Evolutionary conservation across 2,329 filamentous ascomycete genomes (phyloP).

Genomic region (Xylaria sp.): DNA sequence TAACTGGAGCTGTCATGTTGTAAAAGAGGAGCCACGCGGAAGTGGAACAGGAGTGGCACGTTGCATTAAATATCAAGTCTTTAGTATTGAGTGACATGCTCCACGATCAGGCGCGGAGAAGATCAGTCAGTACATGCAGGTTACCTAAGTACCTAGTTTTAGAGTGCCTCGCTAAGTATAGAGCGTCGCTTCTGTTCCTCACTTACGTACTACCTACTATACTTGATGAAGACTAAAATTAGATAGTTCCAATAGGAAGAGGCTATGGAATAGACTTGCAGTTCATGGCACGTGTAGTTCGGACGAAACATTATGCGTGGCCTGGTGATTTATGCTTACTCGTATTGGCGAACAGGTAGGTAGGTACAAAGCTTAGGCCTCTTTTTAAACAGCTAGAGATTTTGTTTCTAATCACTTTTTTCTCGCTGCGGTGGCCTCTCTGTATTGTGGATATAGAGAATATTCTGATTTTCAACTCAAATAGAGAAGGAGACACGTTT

Average conservation of each 20-base stretch:
- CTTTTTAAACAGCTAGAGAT: not conserved
- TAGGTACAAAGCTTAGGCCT: not conserved
- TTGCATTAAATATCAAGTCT: conserved; percentile 14
- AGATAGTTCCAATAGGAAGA: conserved; percentile 11
- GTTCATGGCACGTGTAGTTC: not conserved
- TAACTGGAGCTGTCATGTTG: not conserved
- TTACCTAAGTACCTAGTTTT: not conserved
- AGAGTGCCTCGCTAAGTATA: not conserved
- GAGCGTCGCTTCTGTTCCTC: not conserved
- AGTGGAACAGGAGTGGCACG: conserved; percentile 17
- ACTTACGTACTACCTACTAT: not conserved
- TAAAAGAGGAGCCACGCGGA: not conserved
- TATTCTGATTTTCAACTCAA: not conserved
- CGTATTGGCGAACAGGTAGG: no score
- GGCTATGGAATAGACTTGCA: not conserved
- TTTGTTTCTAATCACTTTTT: no score
- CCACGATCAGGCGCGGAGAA: not conserved
- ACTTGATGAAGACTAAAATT: conserved; percentile 13
- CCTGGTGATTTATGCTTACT: no score
- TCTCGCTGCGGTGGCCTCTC: no score
- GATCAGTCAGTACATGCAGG: no score
- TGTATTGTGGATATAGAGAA: no score
- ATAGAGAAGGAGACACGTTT: conserved; percentile 23
- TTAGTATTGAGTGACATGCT: not conserved
- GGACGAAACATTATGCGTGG: not conserved